Evolutionary conservation across 1,139 yeast genomes (phyloP).

Genomic region (Candida freyschussii): DNA sequence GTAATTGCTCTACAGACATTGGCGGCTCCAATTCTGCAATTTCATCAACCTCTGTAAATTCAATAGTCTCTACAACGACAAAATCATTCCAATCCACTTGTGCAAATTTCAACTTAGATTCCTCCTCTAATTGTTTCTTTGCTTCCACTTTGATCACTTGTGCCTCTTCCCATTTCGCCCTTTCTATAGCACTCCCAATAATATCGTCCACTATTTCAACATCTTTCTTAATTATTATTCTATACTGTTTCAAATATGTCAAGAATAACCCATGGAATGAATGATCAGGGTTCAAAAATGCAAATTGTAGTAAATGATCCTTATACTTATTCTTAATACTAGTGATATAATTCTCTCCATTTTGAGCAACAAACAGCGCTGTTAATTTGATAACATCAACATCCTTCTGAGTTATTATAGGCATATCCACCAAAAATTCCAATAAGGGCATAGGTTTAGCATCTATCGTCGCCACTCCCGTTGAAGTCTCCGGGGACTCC

Average conservation of each 20-base stretch:
- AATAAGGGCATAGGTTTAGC: slow-evolving; percentile 18
- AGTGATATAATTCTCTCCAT: slow-evolving; percentile 45
- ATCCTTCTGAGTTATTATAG: slow-evolving; percentile 60
- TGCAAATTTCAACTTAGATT: slow-evolving; percentile 54
- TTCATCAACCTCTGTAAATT: slow-evolving; percentile 62
- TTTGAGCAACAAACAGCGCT: slow-evolving; percentile 56
- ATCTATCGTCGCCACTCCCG: slow-evolving; percentile 1
- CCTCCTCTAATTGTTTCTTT: slow-evolving; percentile 31
- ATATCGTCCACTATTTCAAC: slow-evolving; percentile 29
- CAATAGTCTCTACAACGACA: slow-evolving; percentile 61
- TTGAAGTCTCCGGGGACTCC: slow-evolving; percentile 6
- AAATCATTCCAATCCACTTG: slow-evolving; percentile 89
- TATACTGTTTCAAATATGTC: slow-evolving; percentile 44
- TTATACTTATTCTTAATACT: slow-evolving; percentile 37
- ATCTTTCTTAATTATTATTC: slow-evolving; percentile 19
- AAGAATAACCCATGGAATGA: slow-evolving; percentile 54
- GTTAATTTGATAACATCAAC: slow-evolving; percentile 64
- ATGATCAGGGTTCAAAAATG: slow-evolving; percentile 58
- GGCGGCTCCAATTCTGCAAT: slow-evolving; percentile 61
- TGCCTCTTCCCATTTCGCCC: slow-evolving; percentile 55
- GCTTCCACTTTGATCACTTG: slow-evolving; percentile 31
- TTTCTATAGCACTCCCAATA: slow-evolving; percentile 44
- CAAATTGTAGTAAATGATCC: slow-evolving; percentile 53
- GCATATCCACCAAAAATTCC: slow-evolving; percentile 42
- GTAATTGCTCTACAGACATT: slow-evolving; percentile 51